Base-by-base conservation (phyloP, 805 yeast species). In the Cyberlindnera mississippiensis region DNA sequence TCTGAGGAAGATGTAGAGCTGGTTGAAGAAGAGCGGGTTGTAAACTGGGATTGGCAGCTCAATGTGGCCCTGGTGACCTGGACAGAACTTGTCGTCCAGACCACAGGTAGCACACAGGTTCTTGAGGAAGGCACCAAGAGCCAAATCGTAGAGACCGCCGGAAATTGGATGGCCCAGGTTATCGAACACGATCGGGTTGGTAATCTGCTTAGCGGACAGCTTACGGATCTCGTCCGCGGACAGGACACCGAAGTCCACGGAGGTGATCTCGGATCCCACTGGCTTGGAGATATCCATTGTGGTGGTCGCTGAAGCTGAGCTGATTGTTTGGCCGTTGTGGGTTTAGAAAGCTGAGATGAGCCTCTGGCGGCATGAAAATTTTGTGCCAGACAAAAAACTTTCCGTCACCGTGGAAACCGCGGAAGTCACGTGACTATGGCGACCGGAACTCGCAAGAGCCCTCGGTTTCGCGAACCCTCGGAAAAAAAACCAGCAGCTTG, bases 31-130 rank as follows among this genome's bases (percentile, higher is more conserved):
- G 53, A 93, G 67, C 15, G 99, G 98, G 61, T 88, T 91, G 71
- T 88, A 93, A 33, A 87, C 95, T 4, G 98, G 96, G 32, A 89
- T 82, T 6, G 99, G 99, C 50, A 93, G 74, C 62, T 91, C 97
- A 50, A 93, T 89, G 64, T 93, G 99, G 47, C 99, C 99, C 64
- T 89, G 88, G 64, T 93, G 99, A 35, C 99, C 99, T 4, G 97
- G 97, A 69, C 99, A 93, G 55, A 78, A 82, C 59, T 84, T 80
- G 53, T 91, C 97, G 61, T 90, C 96, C 48, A 91, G 72, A 15
- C 98, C 96, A 76, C 99, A 93, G 1, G 98, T 91, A 17, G 93
- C 75, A 76, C 99, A 67, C 44, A 85, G 72, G 62, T 91, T 87
- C 58, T 82, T 76, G 48, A 88, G 70, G 58, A 89, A 93, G 1